Percentiles rank a stretch among this genome's conserved stretches.
Conservation (phyloP, 2,329 filamentous ascomycete genomes). For the Cladorrhinum sp. region DNA sequence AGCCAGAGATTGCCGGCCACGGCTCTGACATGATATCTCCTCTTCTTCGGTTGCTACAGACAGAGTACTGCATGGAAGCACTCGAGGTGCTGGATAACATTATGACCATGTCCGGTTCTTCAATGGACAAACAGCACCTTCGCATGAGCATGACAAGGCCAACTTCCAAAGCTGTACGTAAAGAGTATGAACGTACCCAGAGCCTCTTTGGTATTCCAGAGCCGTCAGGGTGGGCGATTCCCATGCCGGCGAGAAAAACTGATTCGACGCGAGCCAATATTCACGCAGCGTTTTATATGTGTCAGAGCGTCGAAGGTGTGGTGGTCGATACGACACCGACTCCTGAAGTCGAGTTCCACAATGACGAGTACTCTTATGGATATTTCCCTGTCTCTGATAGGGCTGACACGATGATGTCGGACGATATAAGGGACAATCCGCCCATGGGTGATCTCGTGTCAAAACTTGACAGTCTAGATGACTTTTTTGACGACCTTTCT, state of each 20-base stretch:
- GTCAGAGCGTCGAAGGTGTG: slow-evolving; percentile 64
- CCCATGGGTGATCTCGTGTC: slow-evolving; percentile 81
- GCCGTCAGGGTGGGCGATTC: slow-evolving; percentile 92
- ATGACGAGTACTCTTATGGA: slow-evolving; percentile 80
- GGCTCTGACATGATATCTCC: slow-evolving; percentile 95
- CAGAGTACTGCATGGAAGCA: slow-evolving; percentile 89
- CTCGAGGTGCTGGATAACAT: slow-evolving; percentile 90
- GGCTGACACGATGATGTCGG: slow-evolving; percentile 89
- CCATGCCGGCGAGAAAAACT: slow-evolving; percentile 86
- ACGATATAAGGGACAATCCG: slow-evolving; percentile 69
- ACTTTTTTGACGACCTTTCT: slow-evolving; percentile 73
- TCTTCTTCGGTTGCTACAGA: slow-evolving; percentile 81
- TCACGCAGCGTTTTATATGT: slow-evolving; percentile 94
- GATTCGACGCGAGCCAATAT: slow-evolving; percentile 85
- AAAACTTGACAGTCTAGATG: slow-evolving; percentile 74
- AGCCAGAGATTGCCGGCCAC: slow-evolving; percentile 82
- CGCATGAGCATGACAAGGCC: slow-evolving; percentile 97
- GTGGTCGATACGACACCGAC: slow-evolving; percentile 63
- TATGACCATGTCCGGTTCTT: slow-evolving; percentile 87
- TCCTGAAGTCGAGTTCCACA: slow-evolving; percentile 87
- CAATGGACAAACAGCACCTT: slow-evolving; percentile 90
- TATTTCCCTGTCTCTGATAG: slow-evolving; percentile 72
- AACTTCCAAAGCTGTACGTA: slow-evolving; percentile 79
- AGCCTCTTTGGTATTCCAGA: slow-evolving; percentile 96
- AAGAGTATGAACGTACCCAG: slow-evolving; percentile 91